Evolutionary conservation across 2,329 filamentous ascomycete species (phyloP), one percentile per base, ranked within the genome.

Genomic region (Coniochaeta hoffmannii): DNA sequence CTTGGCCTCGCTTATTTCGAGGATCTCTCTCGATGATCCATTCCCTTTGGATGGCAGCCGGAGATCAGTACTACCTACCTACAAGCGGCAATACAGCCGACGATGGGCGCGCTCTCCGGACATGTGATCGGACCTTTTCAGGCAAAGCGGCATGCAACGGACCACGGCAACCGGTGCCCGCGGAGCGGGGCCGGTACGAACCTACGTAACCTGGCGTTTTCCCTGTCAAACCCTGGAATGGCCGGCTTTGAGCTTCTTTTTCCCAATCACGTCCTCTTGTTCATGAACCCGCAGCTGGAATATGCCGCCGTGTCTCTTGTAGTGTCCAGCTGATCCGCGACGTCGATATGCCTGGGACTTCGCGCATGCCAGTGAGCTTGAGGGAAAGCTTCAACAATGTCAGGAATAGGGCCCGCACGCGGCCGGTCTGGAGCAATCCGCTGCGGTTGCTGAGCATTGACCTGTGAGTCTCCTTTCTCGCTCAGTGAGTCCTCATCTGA

Each of bases 321-420:
- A n/a, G 19, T 15, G n/a, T n/a, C n/a, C n/a, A n/a, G n/a, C n/a
- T 28, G 15, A 19, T 19, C 30, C 49, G 10, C 49, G 49, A 31
- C 26, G 49, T 34, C 28, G 32, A 51, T 14, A 86, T 86, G 80
- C 79, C 83, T 60, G 86, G 85, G 66, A 83, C 81, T 58, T 88
- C 86, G 62, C 80, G 86, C 66, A 82, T 89, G 70, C 86, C 87
- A 63, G 76, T 87, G 61, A 88, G 85, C 73, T 74, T 90, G 69
- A 80, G 86, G 64, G 86, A 87, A 66, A 80, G 82, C 68, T 79
- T 89, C 66, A 79, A 77, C 61, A 76, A 74, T 59, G 81, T 84
- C 65, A 85, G 83, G 71, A 46, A 28, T 22, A 26, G 19, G 41
- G 41, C 41, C 41, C 79, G 76, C 58, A 75, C 77, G 55, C 74